phyloP scores from a whole-genome alignment of 1,139 yeast species.

The Suhomyces choctaworum region DNA sequence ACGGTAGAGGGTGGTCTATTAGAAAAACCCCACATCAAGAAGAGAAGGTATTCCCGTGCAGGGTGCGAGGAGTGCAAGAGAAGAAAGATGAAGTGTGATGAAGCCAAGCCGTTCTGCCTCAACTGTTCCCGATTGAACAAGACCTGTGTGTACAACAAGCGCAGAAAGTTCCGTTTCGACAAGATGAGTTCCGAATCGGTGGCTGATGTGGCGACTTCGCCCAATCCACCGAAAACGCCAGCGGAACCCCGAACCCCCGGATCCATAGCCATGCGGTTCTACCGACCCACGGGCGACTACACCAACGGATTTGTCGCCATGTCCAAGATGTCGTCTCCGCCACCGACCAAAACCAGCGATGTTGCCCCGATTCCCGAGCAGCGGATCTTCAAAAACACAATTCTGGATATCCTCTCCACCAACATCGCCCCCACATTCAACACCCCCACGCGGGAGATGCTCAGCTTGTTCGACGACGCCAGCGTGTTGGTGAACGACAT shows the following conservation, averaged over 20 bases:
- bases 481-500: slow-evolving; percentile 51
- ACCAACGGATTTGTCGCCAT: slow-evolving; percentile 2
- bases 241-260: neutral
- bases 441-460: slow-evolving; percentile 18
- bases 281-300: slow-evolving; percentile 8
- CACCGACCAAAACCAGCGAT: neutral
- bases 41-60: slow-evolving; percentile 54
- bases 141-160: slow-evolving; percentile 45
- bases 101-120: slow-evolving; percentile 22
- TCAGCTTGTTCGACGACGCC: slow-evolving; percentile 49
- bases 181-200: slow-evolving; percentile 2
- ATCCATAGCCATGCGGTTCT: slow-evolving; percentile 7
- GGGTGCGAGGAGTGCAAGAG: slow-evolving; percentile 68
- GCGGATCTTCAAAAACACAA: neutral
- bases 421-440: slow-evolving; percentile 15
- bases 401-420: slow-evolving; percentile 26
- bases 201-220: neutral
- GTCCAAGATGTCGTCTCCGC: neutral
- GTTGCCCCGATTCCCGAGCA: neutral
- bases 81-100: slow-evolving; percentile 53
- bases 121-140: slow-evolving; percentile 55
- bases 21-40: slow-evolving; percentile 25
- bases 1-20: too few relatives aligned
- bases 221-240: too few relatives aligned
- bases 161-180: slow-evolving; percentile 33